phyloP scores from a whole-genome alignment of 75 land plant genomes.

The Pinus albicaulis region DNA sequence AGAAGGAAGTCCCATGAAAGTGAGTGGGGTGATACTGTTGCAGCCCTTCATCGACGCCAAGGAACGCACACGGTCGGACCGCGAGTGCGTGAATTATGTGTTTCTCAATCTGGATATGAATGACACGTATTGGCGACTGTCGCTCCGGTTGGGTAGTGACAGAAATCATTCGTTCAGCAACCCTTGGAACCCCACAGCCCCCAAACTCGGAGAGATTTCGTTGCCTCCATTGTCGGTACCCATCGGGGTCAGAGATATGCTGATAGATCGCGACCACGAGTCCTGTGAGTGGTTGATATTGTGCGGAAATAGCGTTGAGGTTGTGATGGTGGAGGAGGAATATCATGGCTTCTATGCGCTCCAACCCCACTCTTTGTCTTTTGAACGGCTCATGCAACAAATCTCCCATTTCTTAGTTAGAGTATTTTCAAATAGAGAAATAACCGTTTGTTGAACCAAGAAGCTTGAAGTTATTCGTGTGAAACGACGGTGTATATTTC shows the following conservation, averaged over 20 bases:
- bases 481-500: too few relatives aligned
- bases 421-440: too few relatives aligned
- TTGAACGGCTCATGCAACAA: too few relatives aligned
- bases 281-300: too few relatives aligned
- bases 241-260: constrained; percentile 50
- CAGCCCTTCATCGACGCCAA: constrained; percentile 64
- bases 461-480: too few relatives aligned
- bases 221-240: constrained; percentile 51
- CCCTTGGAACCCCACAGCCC: constrained; percentile 12
- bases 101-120: constrained; percentile 17
- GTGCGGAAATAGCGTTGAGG: too few relatives aligned
- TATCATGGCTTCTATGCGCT: too few relatives aligned
- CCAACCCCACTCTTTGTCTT: too few relatives aligned
- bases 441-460: too few relatives aligned
- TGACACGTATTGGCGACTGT: constrained; percentile 57
- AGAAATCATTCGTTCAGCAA: constrained; percentile 50
- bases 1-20: neutral
- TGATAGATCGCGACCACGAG: constrained; percentile 25
- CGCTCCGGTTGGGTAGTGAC: constrained; percentile 39
- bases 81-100: constrained; percentile 14
- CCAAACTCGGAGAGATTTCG: neutral
- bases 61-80: constrained; percentile 17
- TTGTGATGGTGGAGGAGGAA: too few relatives aligned
- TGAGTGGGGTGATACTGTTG: constrained; percentile 33
- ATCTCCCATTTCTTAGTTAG: too few relatives aligned